phyloP scores from a whole-genome alignment of 1,139 yeast genomes.

The Protomyces macrosporus region DNA sequence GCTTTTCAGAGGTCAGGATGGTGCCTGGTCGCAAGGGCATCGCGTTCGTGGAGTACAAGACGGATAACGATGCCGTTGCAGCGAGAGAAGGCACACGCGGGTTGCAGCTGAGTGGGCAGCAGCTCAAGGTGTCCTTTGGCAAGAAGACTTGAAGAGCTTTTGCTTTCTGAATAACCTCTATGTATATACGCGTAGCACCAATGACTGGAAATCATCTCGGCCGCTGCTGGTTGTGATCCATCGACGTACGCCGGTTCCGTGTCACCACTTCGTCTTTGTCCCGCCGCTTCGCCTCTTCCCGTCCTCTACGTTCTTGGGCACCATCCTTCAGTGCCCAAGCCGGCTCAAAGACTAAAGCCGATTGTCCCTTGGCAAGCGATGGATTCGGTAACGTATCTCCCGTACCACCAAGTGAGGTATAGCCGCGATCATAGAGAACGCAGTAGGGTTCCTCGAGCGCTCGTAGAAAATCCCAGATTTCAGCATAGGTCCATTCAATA shows the following conservation, averaged over 20 bases:
- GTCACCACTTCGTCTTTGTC: background rate
- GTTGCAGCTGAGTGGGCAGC: conserved; percentile 40
- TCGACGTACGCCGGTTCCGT: conserved; percentile 1
- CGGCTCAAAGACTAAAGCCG: conserved; percentile 30
- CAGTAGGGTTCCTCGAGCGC: conserved; percentile 57
- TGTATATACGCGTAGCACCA: background rate
- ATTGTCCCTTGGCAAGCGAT: conserved; percentile 39
- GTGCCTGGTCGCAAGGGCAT: conserved; percentile 59
- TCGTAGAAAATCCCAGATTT: conserved; percentile 64
- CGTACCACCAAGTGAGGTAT: conserved; percentile 75
- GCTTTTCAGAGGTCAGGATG: conserved; percentile 60
- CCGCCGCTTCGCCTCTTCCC: conserved; percentile 12
- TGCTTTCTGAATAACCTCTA: background rate
- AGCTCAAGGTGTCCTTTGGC: conserved; percentile 46
- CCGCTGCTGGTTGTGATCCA: background rate
- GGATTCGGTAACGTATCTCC: conserved; percentile 65
- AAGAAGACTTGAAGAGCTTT: conserved; percentile 18
- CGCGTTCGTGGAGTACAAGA: conserved; percentile 75
- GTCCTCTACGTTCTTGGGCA: conserved; percentile 22
- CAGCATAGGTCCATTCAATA: conserved; percentile 70
- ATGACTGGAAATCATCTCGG: background rate
- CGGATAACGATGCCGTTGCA: conserved; percentile 47
- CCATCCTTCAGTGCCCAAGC: conserved; percentile 26
- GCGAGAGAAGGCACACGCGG: conserved; percentile 44
- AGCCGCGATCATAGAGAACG: conserved; percentile 65